phyloP scores from a whole-genome alignment of 2,329 filamentous ascomycete genomes.

The Trichophyton schoenleinii region DNA sequence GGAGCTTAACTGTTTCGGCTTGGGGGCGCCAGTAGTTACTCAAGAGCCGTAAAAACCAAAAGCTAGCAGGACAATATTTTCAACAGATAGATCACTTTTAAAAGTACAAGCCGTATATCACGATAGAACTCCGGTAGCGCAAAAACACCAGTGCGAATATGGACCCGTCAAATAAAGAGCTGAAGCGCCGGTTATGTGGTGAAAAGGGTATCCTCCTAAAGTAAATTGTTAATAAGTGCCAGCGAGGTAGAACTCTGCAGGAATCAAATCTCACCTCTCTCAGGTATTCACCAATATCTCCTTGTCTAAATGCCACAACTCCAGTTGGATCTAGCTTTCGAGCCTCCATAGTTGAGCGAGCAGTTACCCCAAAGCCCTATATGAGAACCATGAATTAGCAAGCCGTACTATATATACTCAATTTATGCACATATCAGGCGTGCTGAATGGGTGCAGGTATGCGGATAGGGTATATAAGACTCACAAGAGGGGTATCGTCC shows the following conservation, averaged over 20 bases:
- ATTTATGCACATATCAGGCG: too few relatives aligned
- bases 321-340: constrained; percentile 79
- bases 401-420: background rate
- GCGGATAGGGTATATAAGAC: constrained; percentile 13
- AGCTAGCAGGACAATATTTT: background rate
- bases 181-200: constrained; percentile 31
- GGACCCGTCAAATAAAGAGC: background rate
- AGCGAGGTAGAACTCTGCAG: background rate
- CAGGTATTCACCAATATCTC: constrained; percentile 88
- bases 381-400: background rate
- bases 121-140: constrained; percentile 1
- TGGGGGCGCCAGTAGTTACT: background rate
- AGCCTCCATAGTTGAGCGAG: constrained; percentile 73
- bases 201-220: constrained; percentile 49
- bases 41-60: background rate
- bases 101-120: background rate
- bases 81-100: background rate
- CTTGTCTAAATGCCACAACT: constrained; percentile 79
- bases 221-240: constrained; percentile 10
- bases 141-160: background rate
- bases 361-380: constrained; percentile 81
- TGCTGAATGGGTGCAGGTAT: too few relatives aligned
- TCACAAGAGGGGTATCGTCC: constrained; percentile 68
- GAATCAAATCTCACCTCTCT: constrained; percentile 46
- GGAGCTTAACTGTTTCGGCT: background rate